phyloP scores from a whole-genome alignment of 129 eudicot genomes.

The Logfia minima region DNA sequence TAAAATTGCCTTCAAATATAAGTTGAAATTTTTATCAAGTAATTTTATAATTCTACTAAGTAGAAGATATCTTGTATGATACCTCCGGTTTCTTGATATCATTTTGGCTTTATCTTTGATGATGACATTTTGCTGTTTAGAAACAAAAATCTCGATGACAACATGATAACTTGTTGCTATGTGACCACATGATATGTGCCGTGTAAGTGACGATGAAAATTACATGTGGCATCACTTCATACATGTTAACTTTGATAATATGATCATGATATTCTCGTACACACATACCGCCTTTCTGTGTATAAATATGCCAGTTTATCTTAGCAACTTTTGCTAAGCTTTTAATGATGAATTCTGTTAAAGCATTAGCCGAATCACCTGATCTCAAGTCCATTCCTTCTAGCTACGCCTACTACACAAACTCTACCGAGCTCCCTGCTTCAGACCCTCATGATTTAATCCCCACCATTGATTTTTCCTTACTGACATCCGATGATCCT shows the following conservation, averaged over 20 bases:
- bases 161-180: neutral
- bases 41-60: too few species aligned
- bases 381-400: constrained; percentile 53
- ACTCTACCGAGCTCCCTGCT: constrained; percentile 28
- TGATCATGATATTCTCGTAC: neutral
- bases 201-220: neutral
- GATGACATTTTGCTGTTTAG: neutral
- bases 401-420: constrained; percentile 37
- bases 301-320: too few species aligned
- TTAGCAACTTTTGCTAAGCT: neutral
- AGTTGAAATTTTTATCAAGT: too few species aligned
- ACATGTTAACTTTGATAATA: neutral
- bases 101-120: constrained; percentile 11
- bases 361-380: constrained; percentile 55
- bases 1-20: too few species aligned
- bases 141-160: neutral
- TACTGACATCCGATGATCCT: constrained; percentile 40
- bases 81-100: constrained; percentile 9
- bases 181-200: constrained; percentile 5
- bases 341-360: constrained; percentile 36
- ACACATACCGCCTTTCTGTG: neutral
- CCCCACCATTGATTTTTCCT: constrained; percentile 60
- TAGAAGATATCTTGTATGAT: constrained; percentile 5
- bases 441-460: constrained; percentile 40
- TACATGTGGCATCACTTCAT: constrained; percentile 9